phyloP scores from a whole-genome alignment of 192 early-diverging fungal species.

The Funneliformis mosseae region DNA sequence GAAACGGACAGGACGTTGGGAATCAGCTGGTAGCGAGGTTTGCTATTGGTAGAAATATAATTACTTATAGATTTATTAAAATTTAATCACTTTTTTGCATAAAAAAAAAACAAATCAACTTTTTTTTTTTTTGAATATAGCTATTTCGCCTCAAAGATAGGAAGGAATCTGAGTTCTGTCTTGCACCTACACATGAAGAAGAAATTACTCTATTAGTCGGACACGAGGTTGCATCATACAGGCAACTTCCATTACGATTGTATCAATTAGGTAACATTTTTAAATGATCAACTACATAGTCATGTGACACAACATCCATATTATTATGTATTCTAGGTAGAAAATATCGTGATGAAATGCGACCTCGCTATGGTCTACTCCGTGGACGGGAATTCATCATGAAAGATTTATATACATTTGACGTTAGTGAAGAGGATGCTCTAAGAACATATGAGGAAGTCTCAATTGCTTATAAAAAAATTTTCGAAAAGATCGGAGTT shows the following conservation, averaged over 20 bases:
- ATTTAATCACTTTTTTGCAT: no score
- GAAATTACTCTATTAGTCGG: constrained; percentile 82
- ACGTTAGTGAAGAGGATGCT: constrained; percentile 66
- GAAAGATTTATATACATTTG: constrained; percentile 95
- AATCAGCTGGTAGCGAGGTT: constrained; percentile 64
- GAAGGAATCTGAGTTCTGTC: constrained; percentile 62
- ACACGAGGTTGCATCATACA: constrained; percentile 62
- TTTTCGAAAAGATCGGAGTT: constrained; percentile 76
- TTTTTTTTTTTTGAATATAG: no score
- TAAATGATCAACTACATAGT: neutral
- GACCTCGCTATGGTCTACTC: constrained; percentile 82
- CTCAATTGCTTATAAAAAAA: constrained; percentile 72
- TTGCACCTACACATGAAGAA: constrained; percentile 93
- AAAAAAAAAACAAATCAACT: no score
- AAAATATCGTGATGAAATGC: constrained; percentile 84
- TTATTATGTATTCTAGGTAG: constrained; percentile 44
- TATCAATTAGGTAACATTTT: constrained; percentile 73
- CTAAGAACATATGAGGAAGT: constrained; percentile 76
- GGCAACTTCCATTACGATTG: constrained; percentile 80
- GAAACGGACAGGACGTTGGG: constrained; percentile 82
- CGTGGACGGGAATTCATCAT: constrained; percentile 92
- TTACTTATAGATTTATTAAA: neutral
- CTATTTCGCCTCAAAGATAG: constrained; percentile 84
- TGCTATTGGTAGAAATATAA: neutral
- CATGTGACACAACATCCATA: neutral